Evolutionary conservation across 108 stramenopile genomes (phyloP), one percentile per base, ranked within the genome.

Genomic region (Cyclotella sp.): DNA sequence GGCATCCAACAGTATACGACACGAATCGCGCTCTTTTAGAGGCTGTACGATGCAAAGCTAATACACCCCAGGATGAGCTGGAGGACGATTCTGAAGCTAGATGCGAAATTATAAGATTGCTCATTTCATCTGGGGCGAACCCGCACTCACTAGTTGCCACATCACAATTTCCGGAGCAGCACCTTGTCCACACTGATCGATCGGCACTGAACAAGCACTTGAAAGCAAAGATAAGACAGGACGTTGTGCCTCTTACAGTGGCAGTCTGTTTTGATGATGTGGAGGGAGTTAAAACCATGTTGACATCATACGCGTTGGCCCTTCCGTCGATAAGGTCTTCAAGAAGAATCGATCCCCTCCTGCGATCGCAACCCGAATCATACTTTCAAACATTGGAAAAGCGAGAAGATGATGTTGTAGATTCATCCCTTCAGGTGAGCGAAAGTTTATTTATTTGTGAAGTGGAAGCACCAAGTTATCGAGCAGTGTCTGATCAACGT

Each of bases 261-360:
- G 73, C 80, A 46, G 69, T 68, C 16, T 16, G 41, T 62, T 51
- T 39, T 57, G 40, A 55, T 28, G 82, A 85, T 51, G 60, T 53
- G 10, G 30, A 63, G 18, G 53, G 69, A 27, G 40, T 85, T 0
- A 53, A 46, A 19, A 54, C 78, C 46, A 73, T 85, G 69, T 15
- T 87, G 12, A 55, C 73, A 16, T 47, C 64, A 24, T 85, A 77
- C 54, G 39, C 30, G 6, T 44, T 51, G 13, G 40, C 43, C 45
- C 12, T 74, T 34, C 13, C 28, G 19, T 53, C 43, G 21, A 13
- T 19, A 27, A 57, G 73, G 67, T 73, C 47, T 16, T 14, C 55
- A 9, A 70, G 90, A 30, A 77, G 90, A 53, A 73, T 77, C 22
- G 92, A 93, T 76, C 90, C 92, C 9, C 61, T 81, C 14, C 72